Percentiles rank a stretch among this genome's conserved stretches.
phyloP scores from a whole-genome alignment of 495 filamentous ascomycete genomes.

The Eremomyces bilateralis region DNA sequence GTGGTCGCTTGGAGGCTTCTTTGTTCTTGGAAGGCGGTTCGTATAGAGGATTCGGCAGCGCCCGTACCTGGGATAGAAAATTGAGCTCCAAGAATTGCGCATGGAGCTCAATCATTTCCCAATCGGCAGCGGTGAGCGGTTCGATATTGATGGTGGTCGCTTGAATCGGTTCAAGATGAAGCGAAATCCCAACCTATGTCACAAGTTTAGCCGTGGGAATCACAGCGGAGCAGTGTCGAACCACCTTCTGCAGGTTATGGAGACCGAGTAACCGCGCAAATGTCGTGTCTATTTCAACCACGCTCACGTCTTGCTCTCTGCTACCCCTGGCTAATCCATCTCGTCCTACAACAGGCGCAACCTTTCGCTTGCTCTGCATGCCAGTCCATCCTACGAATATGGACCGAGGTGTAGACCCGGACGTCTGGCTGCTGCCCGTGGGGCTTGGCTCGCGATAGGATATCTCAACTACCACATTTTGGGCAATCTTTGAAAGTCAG shows the following conservation, averaged over 20 bases:
- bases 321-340: conserved; percentile 42
- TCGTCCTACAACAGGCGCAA: conserved; percentile 46
- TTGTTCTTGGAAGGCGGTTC: conserved; percentile 16
- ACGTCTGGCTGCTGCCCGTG: conserved; percentile 9
- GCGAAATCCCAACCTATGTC: conserved; percentile 33
- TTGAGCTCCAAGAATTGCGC: conserved; percentile 89
- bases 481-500: conserved; percentile 37
- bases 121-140: conserved; percentile 81
- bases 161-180: conserved; percentile 77
- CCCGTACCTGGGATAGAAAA: conserved; percentile 78
- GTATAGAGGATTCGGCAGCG: conserved; percentile 65
- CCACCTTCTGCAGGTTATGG: conserved; percentile 64
- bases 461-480: conserved; percentile 91
- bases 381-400: conserved; percentile 89
- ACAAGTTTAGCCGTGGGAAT: conserved; percentile 1
- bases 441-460: conserved; percentile 17
- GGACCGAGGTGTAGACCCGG: conserved; percentile 35
- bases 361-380: conserved; percentile 73
- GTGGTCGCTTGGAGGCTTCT: conserved; percentile 24
- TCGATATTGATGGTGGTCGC: conserved; percentile 91
- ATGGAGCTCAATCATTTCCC: conserved; percentile 86
- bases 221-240: conserved; percentile 1
- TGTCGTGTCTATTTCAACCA: conserved; percentile 75
- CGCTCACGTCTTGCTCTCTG: conserved; percentile 47
- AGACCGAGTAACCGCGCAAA: conserved; percentile 70